Percentiles rank a stretch among this genome's conserved stretches.
Conservation (phyloP, 2,329 filamentous ascomycete species). For the Fusarium sp. region DNA sequence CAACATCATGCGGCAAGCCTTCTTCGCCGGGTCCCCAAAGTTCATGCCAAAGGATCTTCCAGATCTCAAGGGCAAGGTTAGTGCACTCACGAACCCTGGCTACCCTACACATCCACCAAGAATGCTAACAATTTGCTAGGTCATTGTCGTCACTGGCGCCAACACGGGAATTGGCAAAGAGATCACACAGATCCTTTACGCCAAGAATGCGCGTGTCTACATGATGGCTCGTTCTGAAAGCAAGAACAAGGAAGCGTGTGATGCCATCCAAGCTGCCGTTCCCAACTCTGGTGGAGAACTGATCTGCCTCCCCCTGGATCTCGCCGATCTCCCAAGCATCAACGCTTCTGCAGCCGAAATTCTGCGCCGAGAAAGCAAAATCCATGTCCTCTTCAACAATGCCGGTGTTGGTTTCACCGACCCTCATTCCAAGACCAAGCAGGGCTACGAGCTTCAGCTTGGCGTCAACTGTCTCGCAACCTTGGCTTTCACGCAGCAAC, state of each 20-base stretch:
- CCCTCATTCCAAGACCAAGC: conserved; percentile 50
- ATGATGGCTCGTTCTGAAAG: conserved; percentile 59
- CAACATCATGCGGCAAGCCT: conserved; percentile 9
- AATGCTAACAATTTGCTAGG: conserved; percentile 34
- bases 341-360: conserved; percentile 42
- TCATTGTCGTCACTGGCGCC: conserved; percentile 62
- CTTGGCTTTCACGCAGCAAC: conserved; percentile 53
- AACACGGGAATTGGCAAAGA: conserved; percentile 61
- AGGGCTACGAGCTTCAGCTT: conserved; percentile 56
- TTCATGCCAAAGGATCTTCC: conserved; percentile 73
- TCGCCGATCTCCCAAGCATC: conserved; percentile 49
- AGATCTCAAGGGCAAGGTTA: conserved; percentile 58
- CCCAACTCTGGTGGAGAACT: conserved; percentile 53
- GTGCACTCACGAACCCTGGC: conserved; percentile 34
- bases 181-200: conserved; percentile 64
- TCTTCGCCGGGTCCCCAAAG: conserved; percentile 34
- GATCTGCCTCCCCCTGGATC: conserved; percentile 57
- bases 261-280: conserved; percentile 50
- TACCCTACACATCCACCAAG: background rate
- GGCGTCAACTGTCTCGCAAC: conserved; percentile 56
- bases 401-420: conserved; percentile 56
- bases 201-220: conserved; percentile 65
- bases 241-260: conserved; percentile 58
- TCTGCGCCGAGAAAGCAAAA: conserved; percentile 32
- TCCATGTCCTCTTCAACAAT: conserved; percentile 57